These are phyloP conservation scores for Ogataea philodendri DNA, from an alignment of 805 yeast species.

Conservation along the genomic window DNA sequence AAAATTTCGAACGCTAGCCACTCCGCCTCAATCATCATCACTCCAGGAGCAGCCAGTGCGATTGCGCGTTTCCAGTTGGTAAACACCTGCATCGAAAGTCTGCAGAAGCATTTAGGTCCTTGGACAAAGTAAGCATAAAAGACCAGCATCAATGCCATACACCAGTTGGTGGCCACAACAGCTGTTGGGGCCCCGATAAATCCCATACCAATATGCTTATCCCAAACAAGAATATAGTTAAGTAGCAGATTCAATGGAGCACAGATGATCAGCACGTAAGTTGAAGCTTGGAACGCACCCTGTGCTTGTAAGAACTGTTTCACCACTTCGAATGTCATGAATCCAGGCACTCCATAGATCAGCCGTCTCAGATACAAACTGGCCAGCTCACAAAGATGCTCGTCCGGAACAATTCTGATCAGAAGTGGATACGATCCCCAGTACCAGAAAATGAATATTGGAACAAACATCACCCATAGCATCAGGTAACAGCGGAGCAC, in stretches of 20 bases:
- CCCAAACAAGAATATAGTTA: constrained; percentile 46
- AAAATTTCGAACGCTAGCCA: constrained; percentile 57
- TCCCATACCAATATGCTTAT: constrained; percentile 45
- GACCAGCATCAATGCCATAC: constrained; percentile 48
- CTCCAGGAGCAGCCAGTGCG: constrained; percentile 52
- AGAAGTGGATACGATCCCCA: constrained; percentile 36
- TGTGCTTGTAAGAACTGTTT: constrained; percentile 58
- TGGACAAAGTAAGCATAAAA: constrained; percentile 42
- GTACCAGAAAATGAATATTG: constrained; percentile 39
- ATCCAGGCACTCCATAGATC: constrained; percentile 55
- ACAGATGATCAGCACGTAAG: constrained; percentile 49
- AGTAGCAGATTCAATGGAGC: constrained; percentile 52
- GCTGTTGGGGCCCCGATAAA: constrained; percentile 58
- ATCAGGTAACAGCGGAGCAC: constrained; percentile 50
- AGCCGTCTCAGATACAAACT: constrained; percentile 46
- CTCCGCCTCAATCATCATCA: constrained; percentile 58
- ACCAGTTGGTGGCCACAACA: constrained; percentile 54
- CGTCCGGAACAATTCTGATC: constrained; percentile 43
- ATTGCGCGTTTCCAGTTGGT: constrained; percentile 45
- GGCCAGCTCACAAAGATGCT: constrained; percentile 44
- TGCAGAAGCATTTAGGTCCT: constrained; percentile 51
- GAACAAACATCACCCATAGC: constrained; percentile 38
- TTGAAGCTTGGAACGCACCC: constrained; percentile 55
- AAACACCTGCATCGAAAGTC: constrained; percentile 41
- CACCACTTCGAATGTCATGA: constrained; percentile 52